Evolutionary conservation across 192 early-diverging fungal species (phyloP).

Genomic region (Physocladia obscura): DNA sequence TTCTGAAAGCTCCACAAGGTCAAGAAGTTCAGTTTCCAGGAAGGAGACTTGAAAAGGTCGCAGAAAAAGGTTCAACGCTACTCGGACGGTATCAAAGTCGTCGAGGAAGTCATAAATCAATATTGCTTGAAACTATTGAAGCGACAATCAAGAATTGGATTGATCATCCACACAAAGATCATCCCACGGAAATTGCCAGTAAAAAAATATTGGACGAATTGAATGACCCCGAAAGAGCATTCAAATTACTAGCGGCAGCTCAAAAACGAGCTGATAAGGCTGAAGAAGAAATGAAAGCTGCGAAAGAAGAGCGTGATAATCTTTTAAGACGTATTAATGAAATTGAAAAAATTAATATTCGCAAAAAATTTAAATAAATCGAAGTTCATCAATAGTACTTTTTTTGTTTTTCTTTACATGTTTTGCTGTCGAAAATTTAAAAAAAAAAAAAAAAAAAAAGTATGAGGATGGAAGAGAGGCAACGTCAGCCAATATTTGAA

Average conservation of each 20-base stretch:
- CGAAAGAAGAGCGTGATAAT: conserved; percentile 18
- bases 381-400: not conserved
- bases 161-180: conserved; percentile 4
- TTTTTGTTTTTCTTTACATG: not conserved
- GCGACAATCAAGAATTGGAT: conserved; percentile 17
- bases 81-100: too few species aligned
- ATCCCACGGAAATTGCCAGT: not conserved
- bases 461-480: not conserved
- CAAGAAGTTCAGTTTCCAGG: too few species aligned
- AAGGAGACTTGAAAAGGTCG: too few species aligned
- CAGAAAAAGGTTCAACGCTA: too few species aligned
- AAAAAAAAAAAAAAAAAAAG: not conserved
- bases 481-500: not conserved
- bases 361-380: not conserved
- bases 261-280: conserved; percentile 2
- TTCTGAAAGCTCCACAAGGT: too few species aligned
- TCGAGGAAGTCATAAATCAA: too few species aligned
- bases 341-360: conserved; percentile 25
- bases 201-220: conserved; percentile 1
- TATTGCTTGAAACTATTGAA: conserved; percentile 2
- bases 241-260: not conserved
- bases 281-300: not conserved
- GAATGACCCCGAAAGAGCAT: not conserved
- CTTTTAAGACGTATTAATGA: conserved; percentile 28
- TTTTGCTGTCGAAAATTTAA: not conserved